Evolutionary conservation across 2,329 filamentous ascomycete species (phyloP).

Genomic region (Fusarium hostae): DNA sequence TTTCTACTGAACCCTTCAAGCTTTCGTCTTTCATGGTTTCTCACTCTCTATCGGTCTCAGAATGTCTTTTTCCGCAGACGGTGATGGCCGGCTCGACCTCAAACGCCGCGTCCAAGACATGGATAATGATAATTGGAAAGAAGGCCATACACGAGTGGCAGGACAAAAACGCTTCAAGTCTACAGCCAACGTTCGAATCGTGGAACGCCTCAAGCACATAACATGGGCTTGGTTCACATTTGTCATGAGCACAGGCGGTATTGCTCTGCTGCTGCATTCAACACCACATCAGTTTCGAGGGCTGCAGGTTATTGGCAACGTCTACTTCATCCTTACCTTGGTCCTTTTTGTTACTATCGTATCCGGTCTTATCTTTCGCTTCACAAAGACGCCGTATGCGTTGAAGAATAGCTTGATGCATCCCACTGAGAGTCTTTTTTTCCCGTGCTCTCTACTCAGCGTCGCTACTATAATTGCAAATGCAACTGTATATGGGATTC

Average conservation of each 20-base stretch:
- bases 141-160: slow-evolving; percentile 42
- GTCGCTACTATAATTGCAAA: slow-evolving; percentile 74
- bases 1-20: not conserved
- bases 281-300: slow-evolving; percentile 59
- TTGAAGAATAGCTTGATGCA: slow-evolving; percentile 56
- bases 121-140: slow-evolving; percentile 44
- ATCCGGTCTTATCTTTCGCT: slow-evolving; percentile 65
- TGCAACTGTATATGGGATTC: slow-evolving; percentile 69
- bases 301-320: slow-evolving; percentile 58
- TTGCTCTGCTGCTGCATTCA: slow-evolving; percentile 45
- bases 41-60: not conserved
- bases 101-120: slow-evolving; percentile 35
- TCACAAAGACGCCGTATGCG: slow-evolving; percentile 66
- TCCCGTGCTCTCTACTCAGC: slow-evolving; percentile 70
- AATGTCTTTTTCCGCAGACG: slow-evolving; percentile 14
- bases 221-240: slow-evolving; percentile 50
- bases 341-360: slow-evolving; percentile 61
- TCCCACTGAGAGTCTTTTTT: slow-evolving; percentile 71
- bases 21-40: not conserved
- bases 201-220: slow-evolving; percentile 41
- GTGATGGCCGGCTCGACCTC: slow-evolving; percentile 19
- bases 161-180: slow-evolving; percentile 35
- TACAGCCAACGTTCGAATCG: slow-evolving; percentile 26
- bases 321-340: slow-evolving; percentile 62
- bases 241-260: slow-evolving; percentile 50